Evolutionary conservation across 1,284 basidiomycete genomes (phyloP).

Genomic region (Boletus sp.): DNA sequence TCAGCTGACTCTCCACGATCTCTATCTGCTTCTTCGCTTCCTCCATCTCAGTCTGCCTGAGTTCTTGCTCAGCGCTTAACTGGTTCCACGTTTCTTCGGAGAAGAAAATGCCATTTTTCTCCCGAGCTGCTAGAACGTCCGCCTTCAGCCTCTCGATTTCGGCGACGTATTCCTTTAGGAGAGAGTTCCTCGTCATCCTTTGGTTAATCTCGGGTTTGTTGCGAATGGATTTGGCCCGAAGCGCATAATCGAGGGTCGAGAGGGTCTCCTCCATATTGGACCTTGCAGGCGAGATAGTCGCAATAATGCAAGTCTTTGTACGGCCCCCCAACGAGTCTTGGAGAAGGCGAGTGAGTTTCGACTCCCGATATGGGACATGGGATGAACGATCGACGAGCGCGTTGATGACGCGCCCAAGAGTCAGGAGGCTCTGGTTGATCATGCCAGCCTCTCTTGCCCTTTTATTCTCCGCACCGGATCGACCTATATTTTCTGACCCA

Average conservation of each 20-base stretch:
- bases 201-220: conserved; percentile 97
- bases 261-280: conserved; percentile 96
- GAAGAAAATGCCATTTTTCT: conserved; percentile 94
- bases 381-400: conserved; percentile 89
- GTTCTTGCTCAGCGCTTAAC: conserved; percentile 73
- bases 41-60: conserved; percentile 69
- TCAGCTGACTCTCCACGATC: conserved; percentile 78
- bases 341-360: conserved; percentile 92
- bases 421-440: conserved; percentile 97
- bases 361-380: conserved; percentile 93
- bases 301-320: conserved; percentile 98
- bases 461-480: conserved; percentile 94
- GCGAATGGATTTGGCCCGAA: conserved; percentile 92
- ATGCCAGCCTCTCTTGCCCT: conserved; percentile 95
- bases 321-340: conserved; percentile 99
- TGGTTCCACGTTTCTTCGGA: conserved; percentile 87
- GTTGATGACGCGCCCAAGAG: conserved; percentile 95
- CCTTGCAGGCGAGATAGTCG: conserved; percentile 88
- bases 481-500: conserved; percentile 95
- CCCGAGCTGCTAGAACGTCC: conserved; percentile 84
- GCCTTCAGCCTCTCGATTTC: conserved; percentile 94
- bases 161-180: conserved; percentile 92
- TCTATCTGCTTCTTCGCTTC: conserved; percentile 81
- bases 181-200: conserved; percentile 87
- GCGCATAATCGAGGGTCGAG: conserved; percentile 96